Base-by-base conservation (phyloP, 1,284 basidiomycete genomes). In the Sporisorium reilianum region DNA sequence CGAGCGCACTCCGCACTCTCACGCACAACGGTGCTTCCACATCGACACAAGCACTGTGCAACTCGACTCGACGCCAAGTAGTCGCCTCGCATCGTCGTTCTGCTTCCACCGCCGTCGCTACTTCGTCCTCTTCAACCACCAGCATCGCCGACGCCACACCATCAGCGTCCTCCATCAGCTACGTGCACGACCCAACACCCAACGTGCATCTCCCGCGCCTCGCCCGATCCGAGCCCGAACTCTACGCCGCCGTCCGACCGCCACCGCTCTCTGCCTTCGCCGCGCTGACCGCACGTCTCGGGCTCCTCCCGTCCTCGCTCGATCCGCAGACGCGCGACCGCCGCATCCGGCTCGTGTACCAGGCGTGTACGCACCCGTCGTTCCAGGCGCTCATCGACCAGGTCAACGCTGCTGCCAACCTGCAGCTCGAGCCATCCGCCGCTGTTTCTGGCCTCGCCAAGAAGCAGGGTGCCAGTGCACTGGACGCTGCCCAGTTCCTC, bases 301-400 rank as follows among this genome's bases (percentile, higher is more conserved):
- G 78, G 16, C 70, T 83, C 5, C 52, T 75, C 8, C 73, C 79
- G 0, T 49, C 60, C 12, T 58, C 59, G 4, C 46, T 77, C 26
- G 64, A 67, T 20, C 41, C 60, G 0, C 64, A 69, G 7, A 75
- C 76, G 4, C 70, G 72, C 20, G 71, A 68, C 14, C 62, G 67
- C n/a, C 65, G 80, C n/a, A 62, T 74, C 23, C 62, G 61, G 26
- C 67, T 79, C 16, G 75, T 83, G 5, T 58, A 77, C 38, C 60
- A 71, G n/a, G 81, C 81, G 5, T 79, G 79, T 48, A 83, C 81
- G 22, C 81, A 83, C 55, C 81, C 79, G 2, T 79, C 78, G 11
- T 77, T 75, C 59, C 60, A 58, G 42, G 28, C 64, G 20, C 55
- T 79, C 11, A 44, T 78, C 23, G 65, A 78, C 48, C 63, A 76